Base-by-base conservation (phyloP, 495 filamentous ascomycete genomes). In the Xylaria cubensis region DNA sequence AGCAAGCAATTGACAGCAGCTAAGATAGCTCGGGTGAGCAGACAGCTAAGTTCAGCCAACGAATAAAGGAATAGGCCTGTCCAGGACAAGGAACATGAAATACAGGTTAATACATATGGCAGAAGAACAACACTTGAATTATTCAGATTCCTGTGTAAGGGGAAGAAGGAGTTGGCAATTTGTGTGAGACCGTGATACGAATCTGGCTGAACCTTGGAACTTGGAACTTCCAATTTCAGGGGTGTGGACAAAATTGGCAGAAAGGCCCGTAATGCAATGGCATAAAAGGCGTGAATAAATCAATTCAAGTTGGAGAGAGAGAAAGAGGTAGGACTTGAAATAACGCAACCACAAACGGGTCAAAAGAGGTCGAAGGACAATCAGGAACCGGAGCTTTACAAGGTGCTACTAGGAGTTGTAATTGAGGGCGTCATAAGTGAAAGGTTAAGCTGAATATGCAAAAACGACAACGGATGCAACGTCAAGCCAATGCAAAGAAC, bases 391-490 rank as follows among this genome's bases (percentile, higher is more conserved):
- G 12, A 15, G 39, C n/a, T 64, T 19, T 19, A 64, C 34, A 15
- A 42, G 13, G 34, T 32, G 36, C 17, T 64, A 29, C 34, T 21
- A 1, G 39, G 3, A 64, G 62, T 4, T 24, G 63, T 4, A 50
- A 46, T 48, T 17, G 63, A 65, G 17, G 63, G 32, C 63, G 63
- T 65, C 41, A 34, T 48, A 48, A 21, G n/a, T 53, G 51, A 21
- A 53, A 53, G 17, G 24, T 39, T 17, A 29, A 3, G 64, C 29
- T 36, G 46, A 24, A 8, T 53, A 66, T 66, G 64, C 64, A 66
- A 66, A 63, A 66, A 66, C 64, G 26, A 66, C 29, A 53, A 24
- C 46, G 46, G 21, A 51, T 66, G 64, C 64, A 66, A 66, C 64
- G 64, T 66, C 46, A 46, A 32, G 21, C 34, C 65, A 67, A 56